Base-by-base conservation (phyloP, 305 asterid genomes). In the Fraxinus sp. region DNA sequence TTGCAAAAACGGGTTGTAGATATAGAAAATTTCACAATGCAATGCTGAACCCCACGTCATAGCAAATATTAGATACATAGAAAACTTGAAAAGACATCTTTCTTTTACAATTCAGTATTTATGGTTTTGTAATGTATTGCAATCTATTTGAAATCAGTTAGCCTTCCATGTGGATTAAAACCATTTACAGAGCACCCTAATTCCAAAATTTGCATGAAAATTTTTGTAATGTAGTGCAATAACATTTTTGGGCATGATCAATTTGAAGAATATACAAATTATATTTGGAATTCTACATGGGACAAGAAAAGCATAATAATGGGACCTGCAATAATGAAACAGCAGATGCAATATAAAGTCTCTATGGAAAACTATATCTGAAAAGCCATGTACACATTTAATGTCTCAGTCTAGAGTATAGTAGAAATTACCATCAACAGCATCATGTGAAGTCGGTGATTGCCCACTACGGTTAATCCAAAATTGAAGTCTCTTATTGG, bases 401-500 rank as follows among this genome's bases (percentile, higher is more conserved):
- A 75, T 22, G 18, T 68, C n/a, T 49, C 72, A 9, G 80, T 72
- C 72, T 74, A n/a, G 80, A 76, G 81, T 26, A 79, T 3, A 13
- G 75, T 8, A 64, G 57, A 75, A 84, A 87, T 89, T 83, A 94
- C 99, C 97, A 80, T 96, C 96, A 57, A 94, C 91, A 3, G 97
- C 94, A 81, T 96, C 98, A 37, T 94, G 96, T 11, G 99, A 96
- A 84, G 95, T 93, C 78, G 99, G 98, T 57, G 97, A 83, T 70
- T 94, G 97, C 62, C 89, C 92, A 76, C 97, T 91, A 46, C 97
- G 97, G 88, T 91, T 86, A 87, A 90, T 94, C 99, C 98, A 96
- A 85, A 91, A 92, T 75, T 96, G 86, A 83, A 96, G 91, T 83
- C 94, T 91, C 87, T 84, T 87, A 14, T 89, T 83, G 74, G 99